These are phyloP conservation scores for Nyctanthes arbortristis DNA, from an alignment of 257 asterid genomes.

Conservation along the genomic window DNA sequence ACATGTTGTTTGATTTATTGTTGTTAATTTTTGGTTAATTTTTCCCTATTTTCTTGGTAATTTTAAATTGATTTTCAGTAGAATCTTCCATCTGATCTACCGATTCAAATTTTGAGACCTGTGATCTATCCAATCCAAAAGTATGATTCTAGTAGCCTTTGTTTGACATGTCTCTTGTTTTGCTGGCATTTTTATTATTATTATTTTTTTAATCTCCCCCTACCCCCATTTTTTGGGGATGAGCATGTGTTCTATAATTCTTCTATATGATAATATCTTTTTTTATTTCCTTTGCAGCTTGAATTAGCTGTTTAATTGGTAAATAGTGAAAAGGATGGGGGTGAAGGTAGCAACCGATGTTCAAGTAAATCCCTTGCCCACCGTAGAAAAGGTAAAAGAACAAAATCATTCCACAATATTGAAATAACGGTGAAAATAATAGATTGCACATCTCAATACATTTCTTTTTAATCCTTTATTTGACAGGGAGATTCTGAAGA, in stretches of 20 bases:
- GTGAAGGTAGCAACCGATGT: conserved; percentile 32
- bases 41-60: too few relatives aligned
- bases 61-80: too few relatives aligned
- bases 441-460: too few relatives aligned
- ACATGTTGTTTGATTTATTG: too few relatives aligned
- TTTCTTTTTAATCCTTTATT: background rate
- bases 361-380: conserved; percentile 3
- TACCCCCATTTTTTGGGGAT: background rate
- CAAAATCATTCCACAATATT: background rate
- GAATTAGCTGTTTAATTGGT: conserved; percentile 20
- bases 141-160: too few relatives aligned
- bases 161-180: too few relatives aligned
- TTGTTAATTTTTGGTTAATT: too few relatives aligned
- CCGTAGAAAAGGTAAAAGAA: conserved; percentile 36
- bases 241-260: background rate
- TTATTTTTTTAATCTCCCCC: too few relatives aligned
- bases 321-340: conserved; percentile 33
- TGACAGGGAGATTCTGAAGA: conserved; percentile 57
- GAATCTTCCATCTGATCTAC: too few relatives aligned
- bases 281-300: background rate
- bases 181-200: too few relatives aligned
- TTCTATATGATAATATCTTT: background rate
- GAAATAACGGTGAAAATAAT: background rate
- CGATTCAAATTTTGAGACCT: too few relatives aligned
- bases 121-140: too few relatives aligned